phyloP scores from a whole-genome alignment of 2,329 filamentous ascomycete genomes.

The Botryotinia narcissicola region DNA sequence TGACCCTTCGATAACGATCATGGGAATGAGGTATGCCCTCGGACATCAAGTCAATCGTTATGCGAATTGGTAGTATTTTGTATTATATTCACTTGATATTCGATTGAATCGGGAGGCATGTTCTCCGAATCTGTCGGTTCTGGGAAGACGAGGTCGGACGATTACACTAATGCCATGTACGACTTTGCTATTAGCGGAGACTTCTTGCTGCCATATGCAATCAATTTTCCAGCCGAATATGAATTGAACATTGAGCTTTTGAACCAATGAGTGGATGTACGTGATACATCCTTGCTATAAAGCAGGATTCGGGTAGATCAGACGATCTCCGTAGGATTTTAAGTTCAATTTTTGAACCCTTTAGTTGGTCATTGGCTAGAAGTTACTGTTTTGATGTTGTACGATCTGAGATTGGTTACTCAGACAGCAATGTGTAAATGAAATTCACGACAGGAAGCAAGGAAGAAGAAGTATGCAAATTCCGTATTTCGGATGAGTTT shows the following conservation, averaged over 20 bases:
- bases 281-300: not conserved
- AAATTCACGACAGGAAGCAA: conserved; percentile 1
- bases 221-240: not conserved
- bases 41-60: not conserved
- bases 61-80: not conserved
- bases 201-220: not conserved
- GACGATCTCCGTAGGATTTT: conserved; percentile 15
- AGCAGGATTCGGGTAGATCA: conserved; percentile 18
- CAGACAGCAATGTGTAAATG: not conserved
- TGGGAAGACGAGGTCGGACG: not conserved
- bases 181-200: not conserved
- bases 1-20: not conserved
- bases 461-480: not conserved
- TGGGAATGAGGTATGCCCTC: not conserved
- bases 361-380: conserved; percentile 1
- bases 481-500: not conserved
- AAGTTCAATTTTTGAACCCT: not conserved
- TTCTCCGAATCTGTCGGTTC: not conserved
- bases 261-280: not conserved
- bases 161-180: not conserved
- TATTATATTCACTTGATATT: not conserved
- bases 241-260: not conserved
- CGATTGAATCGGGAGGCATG: not conserved
- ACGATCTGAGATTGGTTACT: conserved; percentile 4
- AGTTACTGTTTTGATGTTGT: conserved; percentile 4